Conservation (phyloP, 1,284 basidiomycete species). For the Moesziomyces sp. region DNA sequence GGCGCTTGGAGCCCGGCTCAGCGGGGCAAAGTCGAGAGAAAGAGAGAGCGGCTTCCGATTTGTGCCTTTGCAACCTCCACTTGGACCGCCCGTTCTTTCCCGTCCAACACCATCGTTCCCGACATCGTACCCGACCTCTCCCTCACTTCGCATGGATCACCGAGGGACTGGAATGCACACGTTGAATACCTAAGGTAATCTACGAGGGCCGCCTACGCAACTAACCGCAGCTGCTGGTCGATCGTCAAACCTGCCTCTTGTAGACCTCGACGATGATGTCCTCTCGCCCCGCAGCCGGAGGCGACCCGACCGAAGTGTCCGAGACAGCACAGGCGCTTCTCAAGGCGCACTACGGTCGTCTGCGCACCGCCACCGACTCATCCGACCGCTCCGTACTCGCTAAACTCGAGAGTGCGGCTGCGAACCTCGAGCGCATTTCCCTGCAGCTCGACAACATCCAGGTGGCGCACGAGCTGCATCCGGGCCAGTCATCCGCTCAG, state of each 20-base stretch:
- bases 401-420: constrained; percentile 14
- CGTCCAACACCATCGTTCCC: neutral
- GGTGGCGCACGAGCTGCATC: constrained; percentile 16
- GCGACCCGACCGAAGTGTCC: constrained; percentile 35
- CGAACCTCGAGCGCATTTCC: constrained; percentile 27
- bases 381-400: constrained; percentile 5
- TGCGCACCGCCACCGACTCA: constrained; percentile 6
- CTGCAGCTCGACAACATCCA: constrained; percentile 41
- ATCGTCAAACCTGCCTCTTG: too few species aligned
- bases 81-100: neutral
- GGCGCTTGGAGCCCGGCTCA: too few species aligned
- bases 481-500: neutral
- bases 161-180: too few species aligned
- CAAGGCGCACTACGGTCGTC: constrained; percentile 28
- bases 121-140: neutral
- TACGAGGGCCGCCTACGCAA: too few species aligned
- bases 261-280: neutral
- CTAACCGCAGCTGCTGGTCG: too few species aligned
- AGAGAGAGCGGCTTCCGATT: constrained; percentile 1
- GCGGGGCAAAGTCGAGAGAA: too few species aligned
- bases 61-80: constrained; percentile 9
- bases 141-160: neutral
- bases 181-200: too few species aligned
- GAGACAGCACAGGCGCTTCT: constrained; percentile 44
- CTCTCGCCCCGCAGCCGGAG: neutral